A percentile compares a stretch with the other conserved stretches of the same genome.
phyloP scores from a whole-genome alignment of 306 rosid genomes.

The Erythrophleum fordii region DNA sequence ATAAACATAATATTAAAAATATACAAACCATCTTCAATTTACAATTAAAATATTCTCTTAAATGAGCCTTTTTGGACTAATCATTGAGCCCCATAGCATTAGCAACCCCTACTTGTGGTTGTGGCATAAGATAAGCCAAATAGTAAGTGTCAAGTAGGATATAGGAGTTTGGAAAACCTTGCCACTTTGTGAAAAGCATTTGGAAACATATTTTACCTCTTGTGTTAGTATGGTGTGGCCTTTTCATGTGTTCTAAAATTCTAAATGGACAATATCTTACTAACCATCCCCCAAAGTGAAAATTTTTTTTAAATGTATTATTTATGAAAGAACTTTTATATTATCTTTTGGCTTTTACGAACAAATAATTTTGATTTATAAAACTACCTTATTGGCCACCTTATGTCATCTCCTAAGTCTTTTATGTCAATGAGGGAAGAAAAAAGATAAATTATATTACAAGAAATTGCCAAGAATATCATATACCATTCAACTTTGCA shows the following conservation, averaged over 20 bases:
- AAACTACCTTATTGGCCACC: neutral
- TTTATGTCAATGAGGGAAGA: neutral
- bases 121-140: neutral
- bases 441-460: neutral
- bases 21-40: neutral
- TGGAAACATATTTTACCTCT: neutral
- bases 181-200: neutral
- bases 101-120: neutral
- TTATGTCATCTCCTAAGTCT: too few relatives aligned
- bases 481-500: too few relatives aligned
- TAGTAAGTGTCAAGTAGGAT: neutral
- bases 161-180: neutral
- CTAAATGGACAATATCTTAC: slow-evolving; percentile 1
- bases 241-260: neutral
- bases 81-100: neutral
- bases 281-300: neutral
- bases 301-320: too few relatives aligned
- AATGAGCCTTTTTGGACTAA: neutral
- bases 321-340: neutral
- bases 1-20: too few relatives aligned
- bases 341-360: neutral
- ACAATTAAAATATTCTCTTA: neutral
- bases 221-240: neutral
- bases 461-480: neutral
- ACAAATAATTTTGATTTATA: neutral